phyloP scores from a whole-genome alignment of 441 rosid species.

The Croton setiger region DNA sequence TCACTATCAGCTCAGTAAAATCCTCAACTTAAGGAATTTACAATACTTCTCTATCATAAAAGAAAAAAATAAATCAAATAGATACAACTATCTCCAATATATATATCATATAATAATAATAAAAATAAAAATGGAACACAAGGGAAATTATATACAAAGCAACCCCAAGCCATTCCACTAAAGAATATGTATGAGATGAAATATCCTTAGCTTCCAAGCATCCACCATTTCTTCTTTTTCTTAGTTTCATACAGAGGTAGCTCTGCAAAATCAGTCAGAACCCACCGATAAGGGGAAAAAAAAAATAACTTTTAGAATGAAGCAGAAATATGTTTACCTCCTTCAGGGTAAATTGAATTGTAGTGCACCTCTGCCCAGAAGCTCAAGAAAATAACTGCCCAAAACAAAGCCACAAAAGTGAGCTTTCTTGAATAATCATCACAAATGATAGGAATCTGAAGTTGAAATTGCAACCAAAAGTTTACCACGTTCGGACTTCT shows the following conservation, averaged over 20 bases:
- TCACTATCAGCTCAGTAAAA: too few species aligned
- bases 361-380: conserved; percentile 99
- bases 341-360: conserved; percentile 88
- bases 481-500: conserved; percentile 65
- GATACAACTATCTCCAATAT: too few species aligned
- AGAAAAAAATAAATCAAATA: too few species aligned
- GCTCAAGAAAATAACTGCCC: conserved; percentile 83
- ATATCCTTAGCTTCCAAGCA: conserved; percentile 20
- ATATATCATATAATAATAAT: too few species aligned
- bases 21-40: too few species aligned
- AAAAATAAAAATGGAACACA: too few species aligned
- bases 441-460: not conserved
- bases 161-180: not conserved
- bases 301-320: too few species aligned
- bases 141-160: not conserved
- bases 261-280: conserved; percentile 23
- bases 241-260: conserved; percentile 22
- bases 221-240: conserved; percentile 49
- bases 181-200: not conserved
- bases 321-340: conserved; percentile 44
- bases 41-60: too few species aligned
- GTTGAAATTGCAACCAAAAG: not conserved
- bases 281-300: not conserved
- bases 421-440: not conserved
- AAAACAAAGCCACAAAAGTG: conserved; percentile 9